phyloP scores from a whole-genome alignment of 495 filamentous ascomycete species.

The Podospora fimiseda region DNA sequence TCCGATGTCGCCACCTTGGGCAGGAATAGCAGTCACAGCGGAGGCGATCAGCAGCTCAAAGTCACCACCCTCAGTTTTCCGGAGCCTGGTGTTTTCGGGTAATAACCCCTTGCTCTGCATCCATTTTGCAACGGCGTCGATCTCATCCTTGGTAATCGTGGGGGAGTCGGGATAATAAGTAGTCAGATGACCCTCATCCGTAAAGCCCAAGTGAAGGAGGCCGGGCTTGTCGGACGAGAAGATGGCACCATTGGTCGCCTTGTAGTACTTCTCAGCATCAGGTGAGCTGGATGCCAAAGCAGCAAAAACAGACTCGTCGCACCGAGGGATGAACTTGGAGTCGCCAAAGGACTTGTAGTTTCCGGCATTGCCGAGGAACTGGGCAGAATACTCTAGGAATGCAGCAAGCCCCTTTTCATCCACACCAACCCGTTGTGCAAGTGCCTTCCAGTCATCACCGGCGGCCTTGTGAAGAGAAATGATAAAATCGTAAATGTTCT shows the following conservation, averaged over 20 bases:
- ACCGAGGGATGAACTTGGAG: conserved; percentile 84
- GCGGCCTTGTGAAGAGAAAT: conserved; percentile 66
- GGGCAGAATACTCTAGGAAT: conserved; percentile 81
- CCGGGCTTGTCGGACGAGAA: conserved; percentile 62
- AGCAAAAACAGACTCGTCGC: conserved; percentile 58
- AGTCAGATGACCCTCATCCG: conserved; percentile 74
- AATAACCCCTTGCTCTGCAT: conserved; percentile 63
- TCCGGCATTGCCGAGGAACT: conserved; percentile 84
- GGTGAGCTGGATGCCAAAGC: conserved; percentile 61
- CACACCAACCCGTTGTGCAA: conserved; percentile 63
- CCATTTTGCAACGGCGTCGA: conserved; percentile 62
- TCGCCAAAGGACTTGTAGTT: conserved; percentile 98
- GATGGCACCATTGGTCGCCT: conserved; percentile 64
- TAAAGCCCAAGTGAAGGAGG: conserved; percentile 80
- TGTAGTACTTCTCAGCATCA: conserved; percentile 56
- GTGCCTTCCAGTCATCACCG: conserved; percentile 69
- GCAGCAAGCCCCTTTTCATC: conserved; percentile 60
- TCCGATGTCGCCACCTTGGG: conserved; percentile 61
- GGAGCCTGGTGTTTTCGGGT: conserved; percentile 82
- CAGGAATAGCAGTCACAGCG: conserved; percentile 43
- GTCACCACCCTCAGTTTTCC: conserved; percentile 62
- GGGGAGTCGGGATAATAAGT: conserved; percentile 90
- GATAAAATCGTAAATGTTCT: conserved; percentile 88
- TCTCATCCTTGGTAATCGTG: conserved; percentile 79
- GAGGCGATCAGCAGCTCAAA: conserved; percentile 86